Evolutionary conservation across 192 early-diverging fungal genomes (phyloP), one percentile per base, ranked within the genome.

Genomic region (Kickxella alabastrina): DNA sequence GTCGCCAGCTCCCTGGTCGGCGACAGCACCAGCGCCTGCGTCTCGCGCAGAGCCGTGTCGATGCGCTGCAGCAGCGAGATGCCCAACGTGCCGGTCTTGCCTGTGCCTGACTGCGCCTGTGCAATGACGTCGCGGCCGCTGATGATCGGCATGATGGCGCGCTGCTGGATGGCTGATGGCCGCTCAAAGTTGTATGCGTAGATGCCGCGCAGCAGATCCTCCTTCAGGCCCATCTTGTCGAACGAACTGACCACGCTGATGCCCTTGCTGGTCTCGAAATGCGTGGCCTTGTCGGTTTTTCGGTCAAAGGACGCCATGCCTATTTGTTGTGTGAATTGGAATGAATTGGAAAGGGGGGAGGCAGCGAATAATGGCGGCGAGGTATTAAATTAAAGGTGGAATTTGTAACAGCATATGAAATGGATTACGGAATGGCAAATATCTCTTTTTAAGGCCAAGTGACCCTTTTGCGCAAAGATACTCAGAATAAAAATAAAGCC

Each of bases 151-250:
- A 82, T 65, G 49, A 97, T 98, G 34, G 93, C 93, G 75, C 96
- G 85, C 75, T 98, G 96, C 72, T 98, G 96, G 79, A 98, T 98
- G 49, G 96, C 92, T 3, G 93, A 97, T 4, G 93, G 96, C 62
- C 90, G 89, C 66, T 98, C 96, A 82, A 94, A 96, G 78, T 92
- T 93, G 82, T 96, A 95, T 18, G 93, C 95, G 63, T 95, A 98
- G 72, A 98, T 93, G 42, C 95, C 95, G 57, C 95, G 82, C 42
- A 98, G 71, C 28, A 98, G 78, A 58, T 98, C 93, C 53, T 97
- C 93, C 69, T 99, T 99, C 52, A 99, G 79, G n/a, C 87, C 85
- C 76, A 99, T 89, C n/a, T 87, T 77, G 71, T 97, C 96, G 48
- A 99, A 99, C 6, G 93, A 87, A 23, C 83, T 67, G 27, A 92